Conservation (phyloP, 1,284 basidiomycete genomes). For the Ustilago sp. region DNA sequence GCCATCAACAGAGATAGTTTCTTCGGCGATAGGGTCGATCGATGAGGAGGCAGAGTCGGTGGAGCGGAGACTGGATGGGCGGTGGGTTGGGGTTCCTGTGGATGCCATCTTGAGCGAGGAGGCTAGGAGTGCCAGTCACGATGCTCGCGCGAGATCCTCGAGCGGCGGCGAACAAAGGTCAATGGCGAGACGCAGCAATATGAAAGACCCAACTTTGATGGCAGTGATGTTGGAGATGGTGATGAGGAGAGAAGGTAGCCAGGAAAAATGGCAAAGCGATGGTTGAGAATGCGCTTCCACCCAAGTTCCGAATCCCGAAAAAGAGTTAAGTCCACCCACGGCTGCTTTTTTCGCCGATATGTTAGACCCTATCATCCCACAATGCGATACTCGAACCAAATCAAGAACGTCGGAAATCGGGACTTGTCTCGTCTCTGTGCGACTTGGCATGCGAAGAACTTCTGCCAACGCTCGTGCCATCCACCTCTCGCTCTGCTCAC, state of each 20-base stretch:
- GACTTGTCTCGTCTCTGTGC: slow-evolving; percentile 8
- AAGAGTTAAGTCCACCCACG: not conserved
- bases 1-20: slow-evolving; percentile 34
- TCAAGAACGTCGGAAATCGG: slow-evolving; percentile 26
- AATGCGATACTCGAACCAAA: not conserved
- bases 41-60: slow-evolving; percentile 11
- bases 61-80: slow-evolving; percentile 40
- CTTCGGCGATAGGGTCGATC: slow-evolving; percentile 43
- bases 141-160: too few species aligned
- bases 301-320: not conserved
- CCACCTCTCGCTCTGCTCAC: not conserved
- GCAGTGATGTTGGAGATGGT: not conserved
- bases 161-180: too few species aligned
- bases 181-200: too few species aligned
- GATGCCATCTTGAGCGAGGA: slow-evolving; percentile 4
- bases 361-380: slow-evolving; percentile 8
- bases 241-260: not conserved
- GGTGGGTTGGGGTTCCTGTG: not conserved
- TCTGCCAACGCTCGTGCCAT: slow-evolving; percentile 31
- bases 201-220: not conserved
- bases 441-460: not conserved
- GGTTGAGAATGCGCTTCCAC: not conserved
- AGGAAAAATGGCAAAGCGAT: not conserved
- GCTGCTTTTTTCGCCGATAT: not conserved
- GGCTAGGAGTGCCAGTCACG: not conserved